Evolutionary conservation across 2,329 filamentous ascomycete genomes (phyloP).

Genomic region (Orbilia brochopaga): DNA sequence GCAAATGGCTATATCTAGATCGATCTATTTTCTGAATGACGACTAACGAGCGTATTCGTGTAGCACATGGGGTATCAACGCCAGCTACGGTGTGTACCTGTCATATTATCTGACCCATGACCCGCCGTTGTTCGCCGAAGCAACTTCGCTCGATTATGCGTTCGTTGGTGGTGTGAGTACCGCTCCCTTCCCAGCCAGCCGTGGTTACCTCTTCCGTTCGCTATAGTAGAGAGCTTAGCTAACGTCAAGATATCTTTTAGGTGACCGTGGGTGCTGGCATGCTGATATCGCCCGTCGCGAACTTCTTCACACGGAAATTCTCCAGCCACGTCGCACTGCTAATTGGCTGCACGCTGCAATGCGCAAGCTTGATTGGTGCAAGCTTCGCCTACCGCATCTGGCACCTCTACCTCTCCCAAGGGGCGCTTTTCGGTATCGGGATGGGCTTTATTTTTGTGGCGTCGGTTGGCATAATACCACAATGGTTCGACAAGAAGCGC

Average conservation of each 20-base stretch:
- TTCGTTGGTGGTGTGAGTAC: conserved; percentile 73
- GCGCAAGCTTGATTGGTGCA: conserved; percentile 70
- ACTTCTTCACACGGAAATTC: conserved; percentile 65
- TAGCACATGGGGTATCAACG: conserved; percentile 60
- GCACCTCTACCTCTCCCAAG: conserved; percentile 78
- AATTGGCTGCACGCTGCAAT: conserved; percentile 69
- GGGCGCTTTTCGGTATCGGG: conserved; percentile 76
- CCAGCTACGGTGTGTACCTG: conserved; percentile 74
- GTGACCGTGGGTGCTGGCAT: conserved; percentile 57
- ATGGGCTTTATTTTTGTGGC: conserved; percentile 79
- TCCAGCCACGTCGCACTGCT: conserved; percentile 71
- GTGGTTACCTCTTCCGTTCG: no score
- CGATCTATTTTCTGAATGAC: not conserved
- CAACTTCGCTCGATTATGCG: conserved; percentile 71
- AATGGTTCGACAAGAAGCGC: conserved; percentile 74
- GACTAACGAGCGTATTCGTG: conserved; percentile 27
- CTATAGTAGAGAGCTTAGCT: not conserved
- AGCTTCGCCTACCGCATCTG: conserved; percentile 73
- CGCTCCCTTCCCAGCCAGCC: conserved; percentile 64
- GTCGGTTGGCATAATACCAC: conserved; percentile 70
- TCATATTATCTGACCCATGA: conserved; percentile 74
- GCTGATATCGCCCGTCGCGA: conserved; percentile 72
- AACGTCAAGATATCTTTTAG: not conserved
- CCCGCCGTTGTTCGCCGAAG: conserved; percentile 65
- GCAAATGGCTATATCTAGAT: not conserved